These are phyloP conservation scores for Gossypium bickii DNA, from an alignment of 345 rosid species.

Conservation along the genomic window DNA sequence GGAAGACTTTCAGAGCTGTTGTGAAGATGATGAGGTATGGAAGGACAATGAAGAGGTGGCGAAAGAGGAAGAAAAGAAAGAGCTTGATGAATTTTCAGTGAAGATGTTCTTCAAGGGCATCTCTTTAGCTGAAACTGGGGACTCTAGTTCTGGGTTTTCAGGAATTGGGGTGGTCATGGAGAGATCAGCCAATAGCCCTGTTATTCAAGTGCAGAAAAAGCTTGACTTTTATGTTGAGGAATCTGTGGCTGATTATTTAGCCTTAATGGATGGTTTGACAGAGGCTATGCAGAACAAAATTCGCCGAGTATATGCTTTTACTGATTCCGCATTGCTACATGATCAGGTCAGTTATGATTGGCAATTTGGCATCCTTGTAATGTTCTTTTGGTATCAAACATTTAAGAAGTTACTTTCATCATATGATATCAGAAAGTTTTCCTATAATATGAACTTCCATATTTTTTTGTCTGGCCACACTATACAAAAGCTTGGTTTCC, in stretches of 20 bases:
- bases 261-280: constrained; percentile 78
- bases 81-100: constrained; percentile 68
- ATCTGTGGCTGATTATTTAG: constrained; percentile 80
- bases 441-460: background rate
- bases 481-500: background rate
- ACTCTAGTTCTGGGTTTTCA: constrained; percentile 53
- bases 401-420: background rate
- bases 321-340: constrained; percentile 61
- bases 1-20: constrained; percentile 91
- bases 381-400: background rate
- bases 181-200: constrained; percentile 42
- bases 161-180: constrained; percentile 94
- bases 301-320: constrained; percentile 62
- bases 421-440: background rate
- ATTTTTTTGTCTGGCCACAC: background rate
- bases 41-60: constrained; percentile 56
- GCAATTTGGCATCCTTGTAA: background rate
- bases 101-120: constrained; percentile 86
- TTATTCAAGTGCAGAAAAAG: constrained; percentile 85
- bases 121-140: constrained; percentile 55
- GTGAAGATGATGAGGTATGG: constrained; percentile 92
- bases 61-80: constrained; percentile 39
- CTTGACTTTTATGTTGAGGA: constrained; percentile 79
- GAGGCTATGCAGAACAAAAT: constrained; percentile 63
- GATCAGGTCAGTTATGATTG: constrained; percentile 52